phyloP scores from a whole-genome alignment of 2,329 filamentous ascomycete genomes.

The Amauroascus verrucosus region DNA sequence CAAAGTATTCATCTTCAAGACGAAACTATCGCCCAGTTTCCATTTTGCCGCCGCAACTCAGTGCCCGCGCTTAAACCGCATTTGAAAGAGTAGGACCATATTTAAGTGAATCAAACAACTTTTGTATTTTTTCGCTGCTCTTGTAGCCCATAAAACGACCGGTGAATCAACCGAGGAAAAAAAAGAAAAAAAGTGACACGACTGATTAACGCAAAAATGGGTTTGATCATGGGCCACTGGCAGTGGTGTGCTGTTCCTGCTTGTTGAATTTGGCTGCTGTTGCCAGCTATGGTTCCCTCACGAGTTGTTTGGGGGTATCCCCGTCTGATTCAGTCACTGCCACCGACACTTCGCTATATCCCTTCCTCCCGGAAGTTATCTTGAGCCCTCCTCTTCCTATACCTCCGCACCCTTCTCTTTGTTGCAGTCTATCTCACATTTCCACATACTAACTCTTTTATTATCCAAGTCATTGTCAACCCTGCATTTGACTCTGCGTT shows the following conservation, averaged over 20 bases:
- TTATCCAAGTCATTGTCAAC: neutral
- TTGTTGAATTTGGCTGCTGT: slow-evolving; percentile 10
- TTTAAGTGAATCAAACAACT: neutral
- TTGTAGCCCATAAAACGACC: neutral
- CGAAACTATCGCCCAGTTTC: neutral
- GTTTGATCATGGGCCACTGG: neutral
- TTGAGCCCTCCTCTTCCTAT: neutral
- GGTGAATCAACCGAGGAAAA: neutral
- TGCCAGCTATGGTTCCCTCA: slow-evolving; percentile 9
- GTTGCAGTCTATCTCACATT: neutral
- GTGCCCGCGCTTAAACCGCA: neutral
- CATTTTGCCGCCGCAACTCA: neutral
- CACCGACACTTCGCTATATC: neutral
- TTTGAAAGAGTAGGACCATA: neutral
- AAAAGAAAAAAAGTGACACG: neutral
- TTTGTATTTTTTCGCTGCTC: neutral
- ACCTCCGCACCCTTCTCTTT: neutral
- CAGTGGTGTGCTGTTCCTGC: slow-evolving; percentile 9
- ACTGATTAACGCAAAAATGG: neutral
- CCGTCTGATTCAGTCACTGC: slow-evolving; percentile 6
- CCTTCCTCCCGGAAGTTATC: neutral
- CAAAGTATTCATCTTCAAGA: neutral
- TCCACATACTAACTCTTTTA: neutral
- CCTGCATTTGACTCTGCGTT: neutral
- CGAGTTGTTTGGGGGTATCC: slow-evolving; percentile 8